Base-by-base conservation (phyloP, 75 land plant species). In the Picea sitchensis region DNA sequence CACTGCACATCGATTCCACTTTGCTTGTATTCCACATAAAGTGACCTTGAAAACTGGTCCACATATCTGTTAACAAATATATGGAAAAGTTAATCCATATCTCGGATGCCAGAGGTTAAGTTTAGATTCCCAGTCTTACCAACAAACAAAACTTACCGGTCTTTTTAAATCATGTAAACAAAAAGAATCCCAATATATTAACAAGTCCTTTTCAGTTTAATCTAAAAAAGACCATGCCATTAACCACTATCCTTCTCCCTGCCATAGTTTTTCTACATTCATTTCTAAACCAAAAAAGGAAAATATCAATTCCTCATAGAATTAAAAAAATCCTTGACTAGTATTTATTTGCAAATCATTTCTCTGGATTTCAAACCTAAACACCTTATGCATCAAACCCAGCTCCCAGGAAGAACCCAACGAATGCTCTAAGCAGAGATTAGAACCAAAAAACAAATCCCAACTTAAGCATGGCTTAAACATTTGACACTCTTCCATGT, bases 1-100 rank as follows among this genome's bases (percentile, higher is more conserved):
- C 95, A 92, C 82, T 96, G 99, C 38, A 96, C 92, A 76, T 96
- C 95, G 74, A 96, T 94, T 14, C 99, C 99, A 36, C 78, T 82
- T 20, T 87, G 79, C 88, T 90, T 96, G 81, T 96, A 96, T 74
- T 96, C 99, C 38, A 92, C 96, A 79, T 92, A 83, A 15, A 96
- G 86, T 58, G 88, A 85, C 77, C 95, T 89, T 14, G 99, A 94
- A 62, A 96, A 84, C 59, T 90, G 90, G 77, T 96, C 97, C 13
- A 94, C 82, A 76, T 87, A 96, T 30, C 99, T 96, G 91, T 26
- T 67, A 80, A 80, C 2, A 81, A 41, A 73, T 41, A 63, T 15
- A 30, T 51, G 44, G 15, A 41, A n/a, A 23, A 31, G 14, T 20
- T 34, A 58, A 23, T 60, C 31, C 59, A 60, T 34, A 31, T 34